A percentile compares a stretch with the other conserved stretches of the same genome.
Evolutionary conservation across 1,284 basidiomycete genomes (phyloP).

Genomic region (Tylopilus sp.): DNA sequence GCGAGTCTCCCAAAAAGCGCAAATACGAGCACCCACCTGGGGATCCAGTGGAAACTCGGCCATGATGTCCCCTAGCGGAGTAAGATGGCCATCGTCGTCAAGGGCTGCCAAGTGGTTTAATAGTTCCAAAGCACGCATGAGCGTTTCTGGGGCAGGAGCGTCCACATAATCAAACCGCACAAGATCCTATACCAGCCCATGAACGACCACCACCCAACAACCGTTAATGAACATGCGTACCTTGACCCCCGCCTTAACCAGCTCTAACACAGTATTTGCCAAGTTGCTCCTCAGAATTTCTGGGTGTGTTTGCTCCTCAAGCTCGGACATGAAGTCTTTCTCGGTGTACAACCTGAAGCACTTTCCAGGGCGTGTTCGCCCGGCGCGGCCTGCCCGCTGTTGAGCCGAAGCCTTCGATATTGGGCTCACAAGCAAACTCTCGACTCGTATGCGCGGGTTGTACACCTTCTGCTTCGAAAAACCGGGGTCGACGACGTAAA

Average conservation of each 20-base stretch:
- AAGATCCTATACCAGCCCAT: conserved; percentile 56
- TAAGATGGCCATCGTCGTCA: conserved; percentile 93
- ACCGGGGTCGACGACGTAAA: conserved; percentile 98
- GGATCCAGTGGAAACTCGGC: conserved; percentile 98
- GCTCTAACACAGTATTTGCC: conserved; percentile 90
- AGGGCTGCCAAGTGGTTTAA: conserved; percentile 91
- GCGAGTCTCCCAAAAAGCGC: background rate
- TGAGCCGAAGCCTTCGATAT: conserved; percentile 97
- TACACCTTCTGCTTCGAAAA: conserved; percentile 98
- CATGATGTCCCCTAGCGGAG: conserved; percentile 87
- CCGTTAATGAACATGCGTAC: conserved; percentile 30
- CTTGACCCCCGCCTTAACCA: conserved; percentile 91
- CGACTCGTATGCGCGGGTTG: conserved; percentile 94
- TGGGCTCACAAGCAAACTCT: conserved; percentile 89
- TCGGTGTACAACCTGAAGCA: conserved; percentile 98
- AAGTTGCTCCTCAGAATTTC: conserved; percentile 93
- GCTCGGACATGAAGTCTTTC: conserved; percentile 92
- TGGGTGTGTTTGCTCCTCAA: conserved; percentile 96
- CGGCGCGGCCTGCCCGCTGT: conserved; percentile 95
- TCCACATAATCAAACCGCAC: conserved; percentile 96
- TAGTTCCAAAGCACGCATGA: conserved; percentile 96
- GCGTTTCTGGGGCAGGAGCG: conserved; percentile 93
- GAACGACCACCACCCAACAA: conserved; percentile 5
- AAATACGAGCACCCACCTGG: conserved; percentile 52
- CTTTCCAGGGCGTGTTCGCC: conserved; percentile 93